Evolutionary conservation across 805 yeast species (phyloP), one percentile per base, ranked within the genome.

Genomic region (Nakazawaea pomicola): DNA sequence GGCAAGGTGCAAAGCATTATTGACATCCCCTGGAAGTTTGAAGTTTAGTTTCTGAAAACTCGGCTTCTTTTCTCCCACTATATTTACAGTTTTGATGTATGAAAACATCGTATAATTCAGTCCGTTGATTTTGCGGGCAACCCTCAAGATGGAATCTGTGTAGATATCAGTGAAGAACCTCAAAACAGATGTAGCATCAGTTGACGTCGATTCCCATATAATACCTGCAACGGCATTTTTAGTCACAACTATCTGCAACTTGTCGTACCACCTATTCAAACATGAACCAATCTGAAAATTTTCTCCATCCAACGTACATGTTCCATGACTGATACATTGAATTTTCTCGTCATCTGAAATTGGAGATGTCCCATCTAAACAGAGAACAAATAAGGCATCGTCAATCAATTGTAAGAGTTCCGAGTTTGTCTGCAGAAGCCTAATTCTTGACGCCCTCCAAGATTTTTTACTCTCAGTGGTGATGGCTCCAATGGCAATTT

Each of bases 241-340:
- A 3, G 80, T 72, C 8, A 76, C 69, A 14, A 76, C 64, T 37
- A 76, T 54, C 51, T 76, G 79, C 41, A 76, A 58, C 49, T 76
- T 76, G 53, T 76, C 82, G 52, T 76, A 76, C 73, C 79, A 76
- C 41, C 82, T 59, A 35, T 75, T 72, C 12, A 78, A 72, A 55
- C 82, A 76, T 4, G 78, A 67, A 19, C 82, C 82, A 17, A 65
- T 55, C 55, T 76, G 82, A 34, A 72, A 58, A 44, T 73, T 75
- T 23, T 70, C 60, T 8, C 64, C 64, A 24, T 70, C 63, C 30
- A 74, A 62, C 23, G 49, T 46, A 1, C 75, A 65, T 7, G 75
- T 64, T 17, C 82, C 82, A 53, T 76, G 80, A 15, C 75, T 65
- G 10, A 76, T 69, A 17, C 66, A 67, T 41, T 58, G 59, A 10